Percentiles rank a stretch among this genome's conserved stretches.
Conservation (phyloP, 768 basidiomycete genomes). For the Candolleomyces eurysporus region DNA sequence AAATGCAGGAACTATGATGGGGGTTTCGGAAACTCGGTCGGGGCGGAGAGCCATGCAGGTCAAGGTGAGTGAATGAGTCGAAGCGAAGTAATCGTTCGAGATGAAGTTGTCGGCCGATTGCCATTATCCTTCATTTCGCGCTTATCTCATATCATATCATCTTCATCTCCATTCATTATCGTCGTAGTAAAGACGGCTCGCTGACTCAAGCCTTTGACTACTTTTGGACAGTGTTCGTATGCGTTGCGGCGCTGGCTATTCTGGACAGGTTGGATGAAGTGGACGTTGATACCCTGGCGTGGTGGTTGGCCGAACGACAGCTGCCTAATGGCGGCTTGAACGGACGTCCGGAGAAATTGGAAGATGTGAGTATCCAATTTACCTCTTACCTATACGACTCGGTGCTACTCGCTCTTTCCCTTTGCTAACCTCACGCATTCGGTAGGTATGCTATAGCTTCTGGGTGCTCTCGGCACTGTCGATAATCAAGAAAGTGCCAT, state of each 20-base stretch:
- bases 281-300: conserved; percentile 75
- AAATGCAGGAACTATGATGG: conserved; percentile 93
- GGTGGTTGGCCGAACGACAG: conserved; percentile 96
- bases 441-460: conserved; percentile 93
- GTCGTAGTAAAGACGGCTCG: not conserved
- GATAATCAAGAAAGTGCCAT: conserved; percentile 76
- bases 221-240: conserved; percentile 72
- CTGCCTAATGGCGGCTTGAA: conserved; percentile 92
- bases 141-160: too few species aligned
- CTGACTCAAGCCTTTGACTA: not conserved
- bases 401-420: too few species aligned
- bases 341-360: conserved; percentile 95
- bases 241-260: conserved; percentile 83
- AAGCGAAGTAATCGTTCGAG: not conserved
- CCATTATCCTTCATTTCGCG: too few species aligned
- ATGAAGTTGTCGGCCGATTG: too few species aligned
- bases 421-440: conserved; percentile 1
- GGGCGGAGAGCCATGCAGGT: conserved; percentile 90
- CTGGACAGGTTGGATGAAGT: conserved; percentile 79
- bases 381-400: not conserved
- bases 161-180: too few species aligned
- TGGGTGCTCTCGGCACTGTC: conserved; percentile 92
- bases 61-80: conserved; percentile 56
- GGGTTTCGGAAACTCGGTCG: conserved; percentile 81
- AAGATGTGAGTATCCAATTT: conserved; percentile 66